Percentiles rank a stretch among this genome's conserved stretches.
Evolutionary conservation across 225 moss, liverwort and hornwort species (phyloP).

Genomic region (Pleurozium schreberi): DNA sequence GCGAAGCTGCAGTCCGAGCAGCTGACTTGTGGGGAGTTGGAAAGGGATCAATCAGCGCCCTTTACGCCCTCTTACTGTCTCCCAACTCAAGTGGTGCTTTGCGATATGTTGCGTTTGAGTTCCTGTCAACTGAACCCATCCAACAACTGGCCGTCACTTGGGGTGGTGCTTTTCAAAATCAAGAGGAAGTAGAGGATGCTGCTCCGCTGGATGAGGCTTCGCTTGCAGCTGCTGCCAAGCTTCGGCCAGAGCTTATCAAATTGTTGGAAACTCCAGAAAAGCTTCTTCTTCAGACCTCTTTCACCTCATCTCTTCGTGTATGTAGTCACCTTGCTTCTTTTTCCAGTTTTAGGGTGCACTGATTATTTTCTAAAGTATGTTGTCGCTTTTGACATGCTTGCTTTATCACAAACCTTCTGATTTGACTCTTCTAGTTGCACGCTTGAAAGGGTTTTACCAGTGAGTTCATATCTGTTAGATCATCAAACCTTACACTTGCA

Average conservation of each 20-base stretch:
- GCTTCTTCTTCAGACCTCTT: constrained; percentile 39
- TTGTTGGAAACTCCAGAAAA: constrained; percentile 35
- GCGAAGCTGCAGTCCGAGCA: constrained; percentile 82
- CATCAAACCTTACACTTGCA: not conserved
- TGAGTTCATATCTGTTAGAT: not conserved
- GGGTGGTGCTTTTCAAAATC: constrained; percentile 32
- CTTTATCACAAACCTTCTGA: not conserved
- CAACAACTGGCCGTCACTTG: constrained; percentile 55
- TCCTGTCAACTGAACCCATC: constrained; percentile 60
- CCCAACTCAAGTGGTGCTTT: constrained; percentile 57
- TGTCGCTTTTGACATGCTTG: not conserved
- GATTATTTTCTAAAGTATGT: not conserved
- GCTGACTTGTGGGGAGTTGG: constrained; percentile 96
- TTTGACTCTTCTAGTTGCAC: not conserved
- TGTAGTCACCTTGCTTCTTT: not conserved
- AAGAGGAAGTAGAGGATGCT: constrained; percentile 37
- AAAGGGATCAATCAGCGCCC: constrained; percentile 69
- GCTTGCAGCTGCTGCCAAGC: constrained; percentile 40
- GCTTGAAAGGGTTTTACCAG: not conserved
- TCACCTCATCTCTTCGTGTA: constrained; percentile 67
- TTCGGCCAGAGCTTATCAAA: constrained; percentile 75
- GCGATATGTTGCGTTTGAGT: constrained; percentile 77
- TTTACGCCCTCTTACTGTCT: constrained; percentile 81
- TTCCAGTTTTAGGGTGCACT: not conserved
- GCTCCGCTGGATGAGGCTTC: constrained; percentile 29